Base-by-base conservation (phyloP, 495 filamentous ascomycete species). In the Penicillium cinerascens region DNA sequence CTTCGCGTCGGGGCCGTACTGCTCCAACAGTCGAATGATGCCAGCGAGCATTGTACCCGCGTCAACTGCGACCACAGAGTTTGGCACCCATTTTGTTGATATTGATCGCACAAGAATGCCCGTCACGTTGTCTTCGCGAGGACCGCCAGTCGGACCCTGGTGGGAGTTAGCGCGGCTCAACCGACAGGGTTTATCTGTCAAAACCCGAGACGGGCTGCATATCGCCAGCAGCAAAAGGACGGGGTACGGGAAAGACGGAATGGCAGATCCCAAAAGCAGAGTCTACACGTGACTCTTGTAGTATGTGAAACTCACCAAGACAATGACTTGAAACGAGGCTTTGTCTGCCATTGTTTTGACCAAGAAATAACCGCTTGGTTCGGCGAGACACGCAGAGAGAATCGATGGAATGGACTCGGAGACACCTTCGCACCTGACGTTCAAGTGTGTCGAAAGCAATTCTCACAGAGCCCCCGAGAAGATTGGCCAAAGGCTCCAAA, bases 61-160 rank as follows among this genome's bases (percentile, higher is more conserved):
- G 74, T 98, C 93, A 39, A 98, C 87, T 25, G 91, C 92, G 6
- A 97, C 71, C 10, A 96, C 61, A 0, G 91, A 96, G 26, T 86
- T 84, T 59, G 82, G 86, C 20, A 78, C 63, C 93, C 93, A 98
- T 37, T 78, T 76, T 27, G 84, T 81, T n/a, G 84, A 75, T 7
- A 84, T 78, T 2, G 91, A 92, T 42, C 92, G 87, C 38, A 97
- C 87, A 2, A 98, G 82, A 33, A 97, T 79, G 9, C 90, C 91
- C 3, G 93, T 97, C 3, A 91, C 86, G 59, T 89, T 88, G 61
- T 91, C 84, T 74, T 98, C 93, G 56, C 81, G 81, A 9, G 93
- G 93, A 25, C 93, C 93, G 58, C 93, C 93, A 45, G 89, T 91
- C 25, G 89, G 84, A 47, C 93, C 93, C 92, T 97, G 22, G 45